phyloP scores from a whole-genome alignment of 805 yeast species.

The Yamadazyma insecticola region DNA sequence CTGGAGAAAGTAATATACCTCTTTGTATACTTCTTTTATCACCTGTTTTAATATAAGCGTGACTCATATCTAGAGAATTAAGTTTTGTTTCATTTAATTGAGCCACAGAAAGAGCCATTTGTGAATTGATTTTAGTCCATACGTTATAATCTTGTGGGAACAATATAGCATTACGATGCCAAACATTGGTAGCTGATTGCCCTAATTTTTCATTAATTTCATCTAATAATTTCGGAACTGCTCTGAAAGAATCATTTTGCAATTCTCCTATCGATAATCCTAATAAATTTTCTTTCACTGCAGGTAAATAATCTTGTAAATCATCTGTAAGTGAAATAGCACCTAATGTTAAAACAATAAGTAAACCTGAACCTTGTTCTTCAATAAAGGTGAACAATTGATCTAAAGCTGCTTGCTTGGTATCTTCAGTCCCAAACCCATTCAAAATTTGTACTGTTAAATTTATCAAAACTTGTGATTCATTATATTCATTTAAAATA shows the following conservation, averaged over 20 bases:
- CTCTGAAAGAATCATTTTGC: slow-evolving; percentile 45
- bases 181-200: slow-evolving; percentile 21
- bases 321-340: slow-evolving; percentile 70
- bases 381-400: slow-evolving; percentile 68
- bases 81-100: slow-evolving; percentile 45
- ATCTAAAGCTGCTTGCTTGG: slow-evolving; percentile 79
- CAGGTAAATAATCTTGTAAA: slow-evolving; percentile 52
- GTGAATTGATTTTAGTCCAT: slow-evolving; percentile 63
- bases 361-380: slow-evolving; percentile 58
- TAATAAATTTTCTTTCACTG: slow-evolving; percentile 63
- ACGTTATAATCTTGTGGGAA: slow-evolving; percentile 67
- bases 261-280: slow-evolving; percentile 44
- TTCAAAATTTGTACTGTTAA: slow-evolving; percentile 75
- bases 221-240: slow-evolving; percentile 56
- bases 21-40: slow-evolving; percentile 57
- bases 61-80: slow-evolving; percentile 48
- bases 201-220: slow-evolving; percentile 44
- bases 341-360: slow-evolving; percentile 70
- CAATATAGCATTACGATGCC: slow-evolving; percentile 70
- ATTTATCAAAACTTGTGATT: slow-evolving; percentile 62
- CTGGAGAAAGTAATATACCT: slow-evolving; percentile 65
- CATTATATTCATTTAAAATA: slow-evolving; percentile 50
- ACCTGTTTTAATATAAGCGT: slow-evolving; percentile 46
- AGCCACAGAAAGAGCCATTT: slow-evolving; percentile 58
- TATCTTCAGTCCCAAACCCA: slow-evolving; percentile 70